Evolutionary conservation across 1,284 basidiomycete species (phyloP), one percentile per base, ranked within the genome.

Genomic region (Leccinum griseonigrum): DNA sequence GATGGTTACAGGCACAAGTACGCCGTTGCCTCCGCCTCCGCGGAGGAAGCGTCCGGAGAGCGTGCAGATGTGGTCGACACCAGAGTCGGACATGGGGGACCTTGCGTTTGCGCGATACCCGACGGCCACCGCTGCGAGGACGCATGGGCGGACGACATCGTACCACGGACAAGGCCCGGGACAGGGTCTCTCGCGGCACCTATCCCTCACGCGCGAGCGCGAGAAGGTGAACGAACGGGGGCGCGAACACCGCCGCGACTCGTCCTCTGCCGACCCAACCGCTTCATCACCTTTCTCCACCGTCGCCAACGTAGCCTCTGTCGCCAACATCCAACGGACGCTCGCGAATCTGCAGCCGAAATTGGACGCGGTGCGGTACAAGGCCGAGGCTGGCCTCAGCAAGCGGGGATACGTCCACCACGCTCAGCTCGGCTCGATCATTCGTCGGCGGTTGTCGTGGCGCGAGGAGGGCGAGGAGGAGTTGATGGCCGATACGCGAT

Each of bases 341-440:
- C 69, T 84, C n/a, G 75, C 76, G 22, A 75, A 73, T 18, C 71
- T 86, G 11, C 80, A 83, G 63, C 82, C 82, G 0, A 77, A 73
- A 36, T 63, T 85, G 6, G 83, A 84, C 38, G 81, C 79, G n/a
- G 87, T 85, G 38, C 74, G 85, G 63, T 90, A 83, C 72, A 89
- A 89, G 73, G 87, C 87, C 0, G 87, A 89, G 71, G 87, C 87
- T 22, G 87, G 87, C 22, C 68, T 89, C 46, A 83, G 78, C 62
- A 76, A 76, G 63, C 77, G 85, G 9, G 87, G 87, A 52, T 89
- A 83, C 67, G 80, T 88, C 38, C 72, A 73, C 66, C 72, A 71
- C 62, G 51, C 67, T 28, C 66, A 68, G 10, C 48, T 68, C 53
- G 69, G 68, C 56, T 66, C 64, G 56, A 61, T 63, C 13, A 22